Evolutionary conservation across 192 early-diverging fungal genomes (phyloP).

Genomic region (Rhizophagus prolifer): DNA sequence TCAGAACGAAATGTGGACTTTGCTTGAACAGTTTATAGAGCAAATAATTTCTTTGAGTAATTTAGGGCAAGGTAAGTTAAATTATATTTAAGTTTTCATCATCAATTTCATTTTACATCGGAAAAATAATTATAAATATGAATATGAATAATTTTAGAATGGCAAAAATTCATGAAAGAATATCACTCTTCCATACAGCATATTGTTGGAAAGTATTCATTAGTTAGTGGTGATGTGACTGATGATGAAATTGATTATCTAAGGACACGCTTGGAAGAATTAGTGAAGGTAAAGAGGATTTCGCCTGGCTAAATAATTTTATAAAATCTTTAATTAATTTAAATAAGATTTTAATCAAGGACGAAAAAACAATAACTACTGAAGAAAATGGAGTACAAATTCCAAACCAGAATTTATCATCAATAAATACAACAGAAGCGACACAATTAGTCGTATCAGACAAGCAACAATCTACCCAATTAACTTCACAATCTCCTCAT

Average conservation of each 20-base stretch:
- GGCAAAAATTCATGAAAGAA: constrained; percentile 38
- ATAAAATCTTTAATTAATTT: not conserved
- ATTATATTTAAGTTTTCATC: not conserved
- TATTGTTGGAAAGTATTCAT: constrained; percentile 37
- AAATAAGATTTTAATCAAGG: not conserved
- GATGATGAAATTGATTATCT: constrained; percentile 9
- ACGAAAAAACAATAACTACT: not conserved
- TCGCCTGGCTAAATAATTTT: not conserved
- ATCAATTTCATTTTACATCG: not conserved
- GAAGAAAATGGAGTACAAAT: not conserved
- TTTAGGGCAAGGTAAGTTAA: constrained; percentile 30
- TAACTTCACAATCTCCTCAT: no score
- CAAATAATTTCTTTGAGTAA: constrained; percentile 36
- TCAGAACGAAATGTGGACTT: constrained; percentile 51
- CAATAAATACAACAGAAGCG: no score
- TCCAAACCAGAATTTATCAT: not conserved
- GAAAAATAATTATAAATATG: not conserved
- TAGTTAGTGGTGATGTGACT: not conserved
- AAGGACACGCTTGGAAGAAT: not conserved
- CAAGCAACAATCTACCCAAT: not conserved
- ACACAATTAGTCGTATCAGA: no score
- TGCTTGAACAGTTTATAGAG: constrained; percentile 48
- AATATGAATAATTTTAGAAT: constrained; percentile 28
- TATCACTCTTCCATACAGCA: constrained; percentile 40
- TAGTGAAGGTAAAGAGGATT: not conserved